A percentile compares a stretch with the other conserved stretches of the same genome.
Conservation (phyloP, 306 rosid species). For the Delonix regia region DNA sequence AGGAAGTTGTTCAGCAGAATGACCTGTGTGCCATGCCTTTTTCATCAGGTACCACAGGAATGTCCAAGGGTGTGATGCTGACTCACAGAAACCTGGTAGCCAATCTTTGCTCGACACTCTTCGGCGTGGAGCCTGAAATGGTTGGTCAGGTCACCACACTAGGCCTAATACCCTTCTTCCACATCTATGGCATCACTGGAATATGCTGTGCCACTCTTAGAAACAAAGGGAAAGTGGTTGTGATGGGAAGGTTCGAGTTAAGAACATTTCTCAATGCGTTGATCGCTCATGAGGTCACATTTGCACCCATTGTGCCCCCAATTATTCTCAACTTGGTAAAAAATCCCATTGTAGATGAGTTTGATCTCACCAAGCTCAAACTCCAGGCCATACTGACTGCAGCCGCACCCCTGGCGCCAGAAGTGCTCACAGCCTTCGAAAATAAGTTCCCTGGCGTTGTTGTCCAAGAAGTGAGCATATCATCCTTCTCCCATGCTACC, state of each 20-base stretch:
- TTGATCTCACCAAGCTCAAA: constrained; percentile 77
- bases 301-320: constrained; percentile 93
- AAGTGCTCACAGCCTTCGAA: constrained; percentile 66
- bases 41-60: constrained; percentile 95
- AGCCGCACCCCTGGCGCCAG: constrained; percentile 96
- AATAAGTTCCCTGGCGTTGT: constrained; percentile 78
- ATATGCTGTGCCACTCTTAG: constrained; percentile 86
- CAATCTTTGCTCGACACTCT: constrained; percentile 84
- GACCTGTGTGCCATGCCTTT: constrained; percentile 94
- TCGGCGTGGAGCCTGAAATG: constrained; percentile 58
- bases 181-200: constrained; percentile 91
- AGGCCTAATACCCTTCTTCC: constrained; percentile 86
- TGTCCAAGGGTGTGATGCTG: constrained; percentile 94
- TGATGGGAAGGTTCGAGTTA: constrained; percentile 81
- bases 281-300: constrained; percentile 73
- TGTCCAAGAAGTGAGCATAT: constrained; percentile 68
- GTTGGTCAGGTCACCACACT: constrained; percentile 75
- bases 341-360: constrained; percentile 79
- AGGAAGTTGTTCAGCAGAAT: constrained; percentile 53
- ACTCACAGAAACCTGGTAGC: constrained; percentile 80
- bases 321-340: constrained; percentile 80
- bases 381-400: constrained; percentile 90
- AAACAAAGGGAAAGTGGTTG: constrained; percentile 90
- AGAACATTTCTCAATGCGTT: constrained; percentile 70
- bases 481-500: not conserved